Evolutionary conservation across 2,329 filamentous ascomycete genomes (phyloP).

Genomic region (Penicillium sp.): DNA sequence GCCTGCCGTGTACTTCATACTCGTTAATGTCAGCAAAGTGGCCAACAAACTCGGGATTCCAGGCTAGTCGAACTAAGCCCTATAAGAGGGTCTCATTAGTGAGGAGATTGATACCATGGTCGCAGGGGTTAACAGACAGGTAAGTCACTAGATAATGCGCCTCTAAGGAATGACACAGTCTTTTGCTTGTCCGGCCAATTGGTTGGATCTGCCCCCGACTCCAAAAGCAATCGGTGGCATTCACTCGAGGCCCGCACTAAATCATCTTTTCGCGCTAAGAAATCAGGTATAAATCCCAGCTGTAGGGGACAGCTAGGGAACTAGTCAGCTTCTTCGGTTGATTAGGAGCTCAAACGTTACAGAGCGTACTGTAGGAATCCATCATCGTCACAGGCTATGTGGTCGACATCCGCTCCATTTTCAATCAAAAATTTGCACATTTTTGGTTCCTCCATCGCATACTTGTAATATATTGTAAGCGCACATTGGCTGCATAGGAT

Average conservation of each 20-base stretch:
- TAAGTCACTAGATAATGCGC: neutral
- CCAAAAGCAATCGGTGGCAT: neutral
- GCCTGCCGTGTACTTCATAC: neutral
- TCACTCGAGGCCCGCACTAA: neutral
- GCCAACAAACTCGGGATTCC: neutral
- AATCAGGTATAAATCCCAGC: neutral
- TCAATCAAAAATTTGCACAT: neutral
- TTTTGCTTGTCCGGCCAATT: neutral
- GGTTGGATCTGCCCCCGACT: neutral
- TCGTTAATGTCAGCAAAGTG: neutral
- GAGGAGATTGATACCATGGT: neutral
- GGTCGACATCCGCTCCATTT: neutral
- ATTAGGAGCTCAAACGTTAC: neutral
- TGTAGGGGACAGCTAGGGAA: neutral
- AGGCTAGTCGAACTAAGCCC: neutral
- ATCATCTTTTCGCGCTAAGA: neutral
- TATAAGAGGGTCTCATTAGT: neutral
- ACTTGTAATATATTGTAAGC: neutral
- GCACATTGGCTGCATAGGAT: neutral
- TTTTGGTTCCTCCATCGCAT: neutral
- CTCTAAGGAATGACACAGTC: too few species aligned
- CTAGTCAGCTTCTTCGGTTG: neutral
- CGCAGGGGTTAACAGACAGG: neutral
- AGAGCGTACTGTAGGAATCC: neutral
- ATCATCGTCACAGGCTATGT: neutral